A percentile compares a stretch with the other conserved stretches of the same genome.
These are phyloP conservation scores for Hansenula lynferdii DNA, from an alignment of 1,139 yeast genomes.

Conservation along the genomic window DNA sequence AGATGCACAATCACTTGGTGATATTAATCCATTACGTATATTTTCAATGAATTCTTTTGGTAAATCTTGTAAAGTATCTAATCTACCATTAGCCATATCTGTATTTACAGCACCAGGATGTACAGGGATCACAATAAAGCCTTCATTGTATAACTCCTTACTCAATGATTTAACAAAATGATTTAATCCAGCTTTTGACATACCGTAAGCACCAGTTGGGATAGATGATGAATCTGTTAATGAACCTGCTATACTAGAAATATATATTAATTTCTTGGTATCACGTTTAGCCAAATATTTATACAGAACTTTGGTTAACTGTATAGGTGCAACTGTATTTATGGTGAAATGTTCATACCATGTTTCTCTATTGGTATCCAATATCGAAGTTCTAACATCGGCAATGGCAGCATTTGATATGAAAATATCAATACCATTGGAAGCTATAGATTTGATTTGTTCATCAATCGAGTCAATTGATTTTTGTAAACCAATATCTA, in stretches of 20 bases:
- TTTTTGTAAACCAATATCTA: slow-evolving; percentile 8
- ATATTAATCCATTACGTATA: neutral
- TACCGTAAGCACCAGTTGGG: slow-evolving; percentile 25
- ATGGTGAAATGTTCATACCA: neutral
- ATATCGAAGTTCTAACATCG: neutral
- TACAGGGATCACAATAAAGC: slow-evolving; percentile 23
- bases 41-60: slow-evolving; percentile 12
- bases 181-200: slow-evolving; percentile 31
- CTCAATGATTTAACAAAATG: slow-evolving; percentile 21
- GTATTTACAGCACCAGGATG: slow-evolving; percentile 28
- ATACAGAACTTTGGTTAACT: neutral
- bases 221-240: slow-evolving; percentile 4
- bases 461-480: slow-evolving; percentile 5
- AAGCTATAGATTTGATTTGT: slow-evolving; percentile 2
- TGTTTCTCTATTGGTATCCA: slow-evolving; percentile 3
- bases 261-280: neutral
- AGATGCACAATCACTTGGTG: neutral
- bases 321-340: neutral
- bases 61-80: slow-evolving; percentile 21
- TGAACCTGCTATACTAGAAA: neutral
- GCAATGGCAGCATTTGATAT: slow-evolving; percentile 7
- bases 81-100: neutral
- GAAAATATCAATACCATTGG: slow-evolving; percentile 11
- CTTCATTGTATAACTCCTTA: slow-evolving; percentile 21
- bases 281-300: neutral